Evolutionary conservation across 306 rosid genomes (phyloP), one percentile per base, ranked within the genome.

Genomic region (Cucumis hystrix): DNA sequence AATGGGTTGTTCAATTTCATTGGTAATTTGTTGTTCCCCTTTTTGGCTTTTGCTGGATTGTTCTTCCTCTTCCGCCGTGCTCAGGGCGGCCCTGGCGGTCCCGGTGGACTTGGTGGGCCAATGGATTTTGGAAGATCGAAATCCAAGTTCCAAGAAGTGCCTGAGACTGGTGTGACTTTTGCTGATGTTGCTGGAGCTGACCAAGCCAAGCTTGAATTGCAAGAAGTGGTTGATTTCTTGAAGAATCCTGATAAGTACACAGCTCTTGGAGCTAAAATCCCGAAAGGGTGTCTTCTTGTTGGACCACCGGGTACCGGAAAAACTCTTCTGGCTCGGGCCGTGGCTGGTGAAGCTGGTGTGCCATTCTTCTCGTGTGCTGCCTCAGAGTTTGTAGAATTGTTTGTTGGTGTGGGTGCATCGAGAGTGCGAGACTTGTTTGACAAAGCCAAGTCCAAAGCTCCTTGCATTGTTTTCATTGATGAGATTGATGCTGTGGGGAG

Each of bases 361-460:
- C 99, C 99, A 6, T 96, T 96, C 80, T 96, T 96, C 83, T 96
- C 99, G 7, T 96, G 99, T 28, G 99, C 99, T 9, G 98, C 99
- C 41, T 96, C 98, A 0, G 99, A 96, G 64, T 96, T 96, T 11
- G 99, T 92, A 51, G 99, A 96, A 58, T 72, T 96, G 80, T 96
- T 96, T 75, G 98, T 96, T 10, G 98, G 98, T 28, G 99, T 96
- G 41, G 98, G 99, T 33, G 99, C 99, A 0, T 96, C 99, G 6
- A 88, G 99, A 78, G 99, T 96, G 61, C 80, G 99, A 79, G 98
- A 96, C 61, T 86, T 96, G 91, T 96, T 96, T 52, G 99, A 96
- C 89, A 96, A 96, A 87, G 99, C 99, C 0, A 96, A 96, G 83
- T 86, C 92, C 10, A 96, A 96, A 84, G 99, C 99, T 4, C 99